Base-by-base conservation (phyloP, 2,329 filamentous ascomycete genomes). In the Neurospora sp. region DNA sequence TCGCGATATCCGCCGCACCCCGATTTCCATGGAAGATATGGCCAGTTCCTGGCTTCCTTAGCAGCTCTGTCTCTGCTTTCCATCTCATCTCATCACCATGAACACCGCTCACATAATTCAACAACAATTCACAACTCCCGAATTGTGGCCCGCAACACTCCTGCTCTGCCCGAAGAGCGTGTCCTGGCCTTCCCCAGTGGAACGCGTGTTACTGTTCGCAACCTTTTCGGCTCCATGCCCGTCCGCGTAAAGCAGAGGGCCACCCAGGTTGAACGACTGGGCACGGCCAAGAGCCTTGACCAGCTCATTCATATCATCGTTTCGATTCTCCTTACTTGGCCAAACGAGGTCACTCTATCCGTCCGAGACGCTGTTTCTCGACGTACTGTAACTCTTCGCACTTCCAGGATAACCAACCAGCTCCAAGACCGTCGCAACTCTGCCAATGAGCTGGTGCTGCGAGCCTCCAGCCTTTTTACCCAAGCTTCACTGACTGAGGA, bases 201-300 rank as follows among this genome's bases (percentile, higher is more conserved):
- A 4, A 97, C 94, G 0, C 86, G 88, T 38, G 89, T 95, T 1
- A 85, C 85, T 0, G 90, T 97, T 6, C 87, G 90, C 70, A 90
- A 97, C 78, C 82, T 97, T 0, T 98, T 97, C 79, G 93, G 94
- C 0, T 91, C 90, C 71, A 92, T 97, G 87, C 93, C 95, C 0
- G 95, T 97, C 13, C 89, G 95, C 15, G 90, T 96, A 36, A 97
- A 96, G 77, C 91, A 93, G 75, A 87, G 93, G 72, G 87, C 87
- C 0, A 74, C 88, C 3, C 80, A 82, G 73, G 78, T 84, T 46
- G 82, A 87, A 75, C 84, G 83, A 74, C 73, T 83, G 11, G 77
- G 82, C 33, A 82, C 89, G 67, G 79, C 85, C 23, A 90, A 85
- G 73, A 85, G 91, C 68, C 95, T 92, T 88, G 85, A 89, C 38